Evolutionary conservation across 2,329 filamentous ascomycete genomes (phyloP), one percentile per base, ranked within the genome.

Genomic region (Colletotrichum orbiculare): DNA sequence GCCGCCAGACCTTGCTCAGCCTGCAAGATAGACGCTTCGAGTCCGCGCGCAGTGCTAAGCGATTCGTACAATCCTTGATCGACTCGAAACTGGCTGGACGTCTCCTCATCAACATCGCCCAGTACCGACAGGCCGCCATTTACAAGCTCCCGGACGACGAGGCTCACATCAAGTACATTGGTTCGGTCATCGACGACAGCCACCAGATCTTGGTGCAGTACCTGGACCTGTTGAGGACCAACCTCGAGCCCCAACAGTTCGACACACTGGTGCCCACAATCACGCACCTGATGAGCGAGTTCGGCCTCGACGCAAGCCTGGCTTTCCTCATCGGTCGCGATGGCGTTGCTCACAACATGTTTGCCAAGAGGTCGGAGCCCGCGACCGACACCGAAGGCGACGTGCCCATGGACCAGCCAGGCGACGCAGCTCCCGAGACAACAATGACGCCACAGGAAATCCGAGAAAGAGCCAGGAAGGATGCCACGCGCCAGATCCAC

Each of bases 161-260:
- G 63, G 90, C 92, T 0, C 94, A 96, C 67, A 89, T 97, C 74
- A 99, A 99, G 76, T 90, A 94, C 47, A 81, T 98, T 11, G 92
- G 93, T 3, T 93, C 93, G 55, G 89, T 97, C 69, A 87, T 97
- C 56, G 96, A 99, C 74, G 94, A 97, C 74, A 91, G 96, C 17
- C 93, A 97, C 70, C 88, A 92, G 65, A 90, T 94, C 8, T 84
- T 98, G 33, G 86, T 89, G 33, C 94, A 97, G 72, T 99, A 96
- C 73, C 84, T 98, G 15, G 96, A 98, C 72, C 85, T 97, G 7
- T 84, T 99, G 38, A 91, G 91, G 73, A 92, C 88, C 74, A 96
- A 94, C 72, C 79, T 97, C 37, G 84, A 89, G 0, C 83, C 88
- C 0, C 87, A 90, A 42, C 88, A 94, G 17, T 98, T 97, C 67